Percentiles rank a stretch among this genome's conserved stretches.
phyloP scores from a whole-genome alignment of 169 alveolate species.

The Eimeria praecox region DNA sequence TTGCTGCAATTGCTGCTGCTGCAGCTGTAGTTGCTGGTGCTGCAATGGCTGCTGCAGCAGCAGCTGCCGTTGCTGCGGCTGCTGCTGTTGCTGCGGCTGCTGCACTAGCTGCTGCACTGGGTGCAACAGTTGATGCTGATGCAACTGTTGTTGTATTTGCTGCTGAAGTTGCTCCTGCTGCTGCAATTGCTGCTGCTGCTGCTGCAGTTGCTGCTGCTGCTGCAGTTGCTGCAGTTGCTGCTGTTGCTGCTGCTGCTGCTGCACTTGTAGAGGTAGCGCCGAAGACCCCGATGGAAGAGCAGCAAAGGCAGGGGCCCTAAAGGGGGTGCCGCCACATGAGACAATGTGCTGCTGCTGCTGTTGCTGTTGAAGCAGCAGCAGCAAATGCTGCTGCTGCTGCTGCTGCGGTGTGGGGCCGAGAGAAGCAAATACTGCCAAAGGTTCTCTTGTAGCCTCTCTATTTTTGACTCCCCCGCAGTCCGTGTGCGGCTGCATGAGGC shows the following conservation, averaged over 20 bases:
- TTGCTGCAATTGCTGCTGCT: not conserved
- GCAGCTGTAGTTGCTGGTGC: not conserved
- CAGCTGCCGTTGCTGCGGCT: not conserved
- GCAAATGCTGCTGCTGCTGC: conserved; percentile 33
- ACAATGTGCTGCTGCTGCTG: conserved; percentile 5
- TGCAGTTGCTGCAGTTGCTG: not conserved
- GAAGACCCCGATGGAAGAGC: not conserved
- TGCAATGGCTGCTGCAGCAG: not conserved
- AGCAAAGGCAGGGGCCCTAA: not conserved
- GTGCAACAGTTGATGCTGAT: not conserved
- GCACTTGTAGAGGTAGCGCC: not conserved
- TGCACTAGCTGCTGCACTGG: not conserved
- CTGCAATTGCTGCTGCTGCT: not conserved
- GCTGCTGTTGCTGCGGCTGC: not conserved
- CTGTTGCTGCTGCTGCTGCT: conserved; percentile 1
- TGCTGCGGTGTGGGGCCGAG: conserved; percentile 43
- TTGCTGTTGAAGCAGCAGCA: conserved; percentile 46
- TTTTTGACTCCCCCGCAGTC: conserved; percentile 15
- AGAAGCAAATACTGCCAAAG: not conserved
- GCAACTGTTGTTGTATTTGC: not conserved
- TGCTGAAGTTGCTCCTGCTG: not conserved
- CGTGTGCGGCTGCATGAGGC: conserved; percentile 56
- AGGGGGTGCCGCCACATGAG: not conserved
- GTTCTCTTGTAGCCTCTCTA: not conserved
- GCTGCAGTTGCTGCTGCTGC: not conserved